Base-by-base conservation (phyloP, 176 grass and related monocot species). In the Zoysia japonica region DNA sequence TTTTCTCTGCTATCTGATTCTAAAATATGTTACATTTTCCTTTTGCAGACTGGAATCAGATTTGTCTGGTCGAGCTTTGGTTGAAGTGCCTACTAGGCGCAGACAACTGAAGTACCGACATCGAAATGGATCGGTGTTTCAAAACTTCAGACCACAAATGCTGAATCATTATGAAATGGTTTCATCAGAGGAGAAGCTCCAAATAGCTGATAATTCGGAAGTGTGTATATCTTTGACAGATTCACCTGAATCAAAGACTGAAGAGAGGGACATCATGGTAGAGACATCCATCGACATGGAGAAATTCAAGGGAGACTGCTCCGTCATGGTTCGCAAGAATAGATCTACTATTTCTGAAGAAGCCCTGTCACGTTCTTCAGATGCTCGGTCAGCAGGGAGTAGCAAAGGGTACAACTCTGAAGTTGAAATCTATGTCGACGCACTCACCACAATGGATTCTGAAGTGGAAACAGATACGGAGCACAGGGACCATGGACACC, bases 321-420 rank as follows among this genome's bases (percentile, higher is more conserved):
- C 5, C 7, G 2, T 37, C 60, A 52, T 50, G 77, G n/a, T 50
- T 71, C 20, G 4, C 57, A 86, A 85, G 71, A 77, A 75, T 45
- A 77, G 49, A 52, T 80, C 15, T 3, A 28, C 28, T 28, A 47
- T 71, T 61, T 74, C 87, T 48, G 82, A 82, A 65, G 87, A 97
- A 82, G 74, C 74, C 41, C 65, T 84, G 2, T 93, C 83, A 12
- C 75, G 61, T 72, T 85, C 72, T 85, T 85, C 83, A 78, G 75
- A 83, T 67, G 38, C 49, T 79, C 59, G 65, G 35, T 67, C 92
- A 78, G 83, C 53, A 78, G 85, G 85, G 63, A 98, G 87, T 71
- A 88, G 82, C 65, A 84, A 90, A 59, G 77, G 80, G 37, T 92
- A 90, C 87, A 88, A 75, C 75, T 94, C 95, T 56, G 92, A 98